These are phyloP conservation scores for Artemisia tridentata DNA, from an alignment of 129 eudicot genomes.

Conservation along the genomic window DNA sequence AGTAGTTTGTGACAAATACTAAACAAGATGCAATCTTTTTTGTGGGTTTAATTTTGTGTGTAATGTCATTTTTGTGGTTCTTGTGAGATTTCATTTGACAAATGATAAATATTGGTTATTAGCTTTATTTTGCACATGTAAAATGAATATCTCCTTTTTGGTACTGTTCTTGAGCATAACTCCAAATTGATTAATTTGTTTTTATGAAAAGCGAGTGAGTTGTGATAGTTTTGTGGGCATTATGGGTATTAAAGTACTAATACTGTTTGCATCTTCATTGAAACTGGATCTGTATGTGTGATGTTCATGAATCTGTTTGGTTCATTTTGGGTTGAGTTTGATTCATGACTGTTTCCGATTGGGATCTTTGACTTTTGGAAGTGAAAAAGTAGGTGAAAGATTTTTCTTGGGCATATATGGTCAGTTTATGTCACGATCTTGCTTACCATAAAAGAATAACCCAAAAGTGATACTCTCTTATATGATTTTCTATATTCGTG, in stretches of 20 bases:
- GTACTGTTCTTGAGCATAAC: neutral
- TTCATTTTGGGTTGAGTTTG: conserved; percentile 3
- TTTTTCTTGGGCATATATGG: conserved; percentile 8
- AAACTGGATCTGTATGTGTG: conserved; percentile 1
- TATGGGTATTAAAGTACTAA: neutral
- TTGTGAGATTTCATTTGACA: conserved; percentile 6
- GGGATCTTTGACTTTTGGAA: neutral
- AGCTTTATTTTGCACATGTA: conserved; percentile 1
- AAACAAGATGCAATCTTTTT: neutral
- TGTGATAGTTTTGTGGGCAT: neutral
- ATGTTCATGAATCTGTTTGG: conserved; percentile 1
- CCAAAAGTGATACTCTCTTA: neutral
- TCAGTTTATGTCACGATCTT: neutral
- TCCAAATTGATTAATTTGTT: neutral
- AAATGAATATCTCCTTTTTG: neutral
- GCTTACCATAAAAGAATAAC: neutral
- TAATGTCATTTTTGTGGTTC: neutral
- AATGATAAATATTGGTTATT: neutral
- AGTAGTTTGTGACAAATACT: neutral
- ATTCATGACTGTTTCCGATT: neutral
- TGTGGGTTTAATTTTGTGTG: neutral
- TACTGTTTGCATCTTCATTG: conserved; percentile 6
- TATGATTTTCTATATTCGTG: neutral
- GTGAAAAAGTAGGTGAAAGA: conserved; percentile 3
- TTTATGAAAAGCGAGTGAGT: neutral